Conservation (phyloP, 768 basidiomycete genomes). For the Boletus subcaerulescens region DNA sequence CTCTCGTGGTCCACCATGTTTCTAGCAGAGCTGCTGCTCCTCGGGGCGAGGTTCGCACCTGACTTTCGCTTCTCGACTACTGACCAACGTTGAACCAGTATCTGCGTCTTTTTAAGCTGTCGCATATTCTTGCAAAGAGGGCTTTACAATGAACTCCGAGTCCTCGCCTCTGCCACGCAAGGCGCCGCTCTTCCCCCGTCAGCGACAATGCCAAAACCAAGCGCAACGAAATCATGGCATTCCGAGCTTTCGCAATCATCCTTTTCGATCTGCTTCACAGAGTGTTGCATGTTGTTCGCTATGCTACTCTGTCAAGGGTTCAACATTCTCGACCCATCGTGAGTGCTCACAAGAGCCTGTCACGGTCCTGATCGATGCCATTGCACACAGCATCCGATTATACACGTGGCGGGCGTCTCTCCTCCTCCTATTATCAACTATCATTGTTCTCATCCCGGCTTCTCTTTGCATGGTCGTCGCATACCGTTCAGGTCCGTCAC, state of each 20-base stretch:
- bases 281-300: constrained; percentile 69
- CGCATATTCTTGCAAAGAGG: constrained; percentile 55
- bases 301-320: constrained; percentile 72
- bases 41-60: constrained; percentile 20
- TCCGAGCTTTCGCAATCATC: constrained; percentile 53
- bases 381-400: constrained; percentile 48
- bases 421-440: constrained; percentile 52
- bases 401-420: constrained; percentile 71
- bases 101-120: constrained; percentile 53
- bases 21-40: constrained; percentile 5
- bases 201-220: constrained; percentile 18
- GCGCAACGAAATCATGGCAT: constrained; percentile 40
- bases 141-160: constrained; percentile 58
- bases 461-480: constrained; percentile 58
- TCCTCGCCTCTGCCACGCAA: constrained; percentile 37
- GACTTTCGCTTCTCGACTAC: background rate
- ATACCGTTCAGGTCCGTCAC: constrained; percentile 32
- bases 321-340: constrained; percentile 53
- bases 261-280: constrained; percentile 72
- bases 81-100: constrained; percentile 32
- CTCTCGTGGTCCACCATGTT: constrained; percentile 12
- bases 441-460: constrained; percentile 68
- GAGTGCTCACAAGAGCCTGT: constrained; percentile 24
- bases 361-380: background rate
- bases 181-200: constrained; percentile 23